Conservation (phyloP, 441 rosid species). For the Sinapis alba region DNA sequence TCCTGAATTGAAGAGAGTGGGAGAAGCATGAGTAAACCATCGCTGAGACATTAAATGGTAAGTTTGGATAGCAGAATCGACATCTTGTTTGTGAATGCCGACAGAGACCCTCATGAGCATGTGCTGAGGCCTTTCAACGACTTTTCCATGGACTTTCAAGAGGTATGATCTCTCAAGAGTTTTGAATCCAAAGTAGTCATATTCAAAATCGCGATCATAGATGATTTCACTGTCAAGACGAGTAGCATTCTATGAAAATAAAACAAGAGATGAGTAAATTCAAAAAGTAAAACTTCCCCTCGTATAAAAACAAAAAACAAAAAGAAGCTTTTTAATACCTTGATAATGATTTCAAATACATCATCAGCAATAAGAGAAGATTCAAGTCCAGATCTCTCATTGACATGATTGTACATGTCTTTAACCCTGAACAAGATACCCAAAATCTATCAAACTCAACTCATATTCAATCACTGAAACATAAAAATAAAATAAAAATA, state of each 20-base stretch:
- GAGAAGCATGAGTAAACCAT: slow-evolving; percentile 97
- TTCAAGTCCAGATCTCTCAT: slow-evolving; percentile 67
- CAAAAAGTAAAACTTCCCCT: neutral
- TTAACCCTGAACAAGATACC: slow-evolving; percentile 52
- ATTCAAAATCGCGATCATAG: slow-evolving; percentile 90
- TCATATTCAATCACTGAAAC: neutral
- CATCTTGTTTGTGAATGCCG: slow-evolving; percentile 83
- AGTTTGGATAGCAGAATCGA: slow-evolving; percentile 73
- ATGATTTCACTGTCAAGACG: slow-evolving; percentile 87
- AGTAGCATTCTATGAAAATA: slow-evolving; percentile 63
- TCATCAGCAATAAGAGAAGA: slow-evolving; percentile 88
- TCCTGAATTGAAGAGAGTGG: slow-evolving; percentile 90
- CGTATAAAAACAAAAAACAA: neutral
- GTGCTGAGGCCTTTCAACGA: slow-evolving; percentile 92
- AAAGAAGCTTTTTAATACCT: slow-evolving; percentile 45
- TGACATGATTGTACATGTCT: slow-evolving; percentile 72
- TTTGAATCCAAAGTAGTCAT: slow-evolving; percentile 91
- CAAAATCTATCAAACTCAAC: slow-evolving; percentile 6
- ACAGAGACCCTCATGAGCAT: slow-evolving; percentile 96
- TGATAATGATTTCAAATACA: slow-evolving; percentile 77
- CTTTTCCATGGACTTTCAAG: slow-evolving; percentile 75
- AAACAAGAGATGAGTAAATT: neutral
- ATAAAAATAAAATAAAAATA: too few relatives aligned
- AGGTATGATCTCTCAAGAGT: slow-evolving; percentile 93
- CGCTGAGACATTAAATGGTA: slow-evolving; percentile 94